phyloP scores from a whole-genome alignment of 805 yeast species.

The Wickerhamomyces alni region DNA sequence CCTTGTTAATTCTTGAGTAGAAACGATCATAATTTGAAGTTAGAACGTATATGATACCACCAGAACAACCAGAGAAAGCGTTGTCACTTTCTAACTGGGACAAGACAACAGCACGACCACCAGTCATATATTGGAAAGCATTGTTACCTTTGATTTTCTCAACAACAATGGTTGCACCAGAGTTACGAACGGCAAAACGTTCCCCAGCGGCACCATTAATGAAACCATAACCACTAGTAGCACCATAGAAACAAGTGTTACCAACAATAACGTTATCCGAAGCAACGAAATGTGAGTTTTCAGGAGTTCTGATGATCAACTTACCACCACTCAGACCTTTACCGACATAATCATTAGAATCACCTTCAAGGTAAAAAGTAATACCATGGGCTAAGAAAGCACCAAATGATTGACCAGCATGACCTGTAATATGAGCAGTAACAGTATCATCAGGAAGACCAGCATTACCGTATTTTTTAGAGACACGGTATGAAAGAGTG shows the following conservation, averaged over 20 bases:
- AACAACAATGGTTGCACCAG: slow-evolving; percentile 95
- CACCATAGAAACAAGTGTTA: slow-evolving; percentile 97
- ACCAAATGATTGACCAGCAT: slow-evolving; percentile 98
- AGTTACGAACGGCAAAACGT: slow-evolving; percentile 96
- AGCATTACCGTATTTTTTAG: slow-evolving; percentile 87
- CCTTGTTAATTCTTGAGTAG: slow-evolving; percentile 67
- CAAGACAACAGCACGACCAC: slow-evolving; percentile 93
- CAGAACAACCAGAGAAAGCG: slow-evolving; percentile 92
- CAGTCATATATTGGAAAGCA: slow-evolving; percentile 99
- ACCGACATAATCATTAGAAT: slow-evolving; percentile 96
- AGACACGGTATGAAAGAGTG: slow-evolving; percentile 87
- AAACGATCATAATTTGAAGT: slow-evolving; percentile 90
- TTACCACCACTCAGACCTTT: slow-evolving; percentile 97
- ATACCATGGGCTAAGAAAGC: slow-evolving; percentile 96
- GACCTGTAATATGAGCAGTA: slow-evolving; percentile 85
- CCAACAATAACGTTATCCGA: slow-evolving; percentile 96
- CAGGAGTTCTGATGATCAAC: slow-evolving; percentile 86
- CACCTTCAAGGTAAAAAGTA: slow-evolving; percentile 93
- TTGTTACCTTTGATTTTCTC: slow-evolving; percentile 95
- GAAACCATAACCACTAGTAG: slow-evolving; percentile 91
- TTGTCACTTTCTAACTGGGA: slow-evolving; percentile 91
- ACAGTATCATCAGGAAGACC: slow-evolving; percentile 96
- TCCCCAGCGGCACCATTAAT: slow-evolving; percentile 98
- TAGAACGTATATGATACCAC: slow-evolving; percentile 96
- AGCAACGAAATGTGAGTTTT: slow-evolving; percentile 75